Evolutionary conservation across 2,329 filamentous ascomycete genomes (phyloP), one percentile per base, ranked within the genome.

Genomic region (Domatiomyces catenatus): DNA sequence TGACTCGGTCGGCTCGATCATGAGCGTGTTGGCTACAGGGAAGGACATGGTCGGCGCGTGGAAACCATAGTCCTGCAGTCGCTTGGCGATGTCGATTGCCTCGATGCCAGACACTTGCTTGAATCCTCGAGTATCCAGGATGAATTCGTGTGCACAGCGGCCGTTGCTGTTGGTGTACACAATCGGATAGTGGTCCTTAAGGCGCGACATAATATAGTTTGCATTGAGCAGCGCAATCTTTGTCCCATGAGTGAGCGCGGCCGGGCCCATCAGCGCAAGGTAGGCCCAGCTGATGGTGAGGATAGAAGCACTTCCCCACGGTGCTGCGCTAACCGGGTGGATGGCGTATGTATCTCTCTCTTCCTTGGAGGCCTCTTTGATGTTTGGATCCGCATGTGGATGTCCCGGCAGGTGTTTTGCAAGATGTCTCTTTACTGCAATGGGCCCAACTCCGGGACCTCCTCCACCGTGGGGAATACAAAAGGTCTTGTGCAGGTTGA

Each of bases 401-500:
- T 86, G 83, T 17, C 77, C 79, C 3, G 89, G 87, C 12, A 95
- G 75, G 73, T 81, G 88, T 5, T 80, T 79, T 5, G 76, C 70
- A 47, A 96, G 79, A 62, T 93, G 86, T 54, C 80, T 71, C 65
- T 89, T 92, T 50, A 94, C 90, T 63, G 88, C 89, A 58, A 96
- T 94, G 49, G 90, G 90, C 1, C 90, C 90, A 39, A 95, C 86
- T 61, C 90, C 90, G 8, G 90, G 90, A 15, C 90, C 90, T 57
- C 90, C 90, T 56, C 90, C 90, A 50, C 90, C 90, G 68, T 96
- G 90, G 46, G 90, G 90, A 62, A 96, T 96, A 66, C 90, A 96
- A 75, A 96, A 96, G 2, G 90, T 96, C 77, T 96, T 96, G 79
- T 96, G 90, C 43, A 96, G 76, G 69, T 96, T 96, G 53, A 96